Evolutionary conservation across 78 protist genomes (phyloP).

Genomic region (Guillardia theta): DNA sequence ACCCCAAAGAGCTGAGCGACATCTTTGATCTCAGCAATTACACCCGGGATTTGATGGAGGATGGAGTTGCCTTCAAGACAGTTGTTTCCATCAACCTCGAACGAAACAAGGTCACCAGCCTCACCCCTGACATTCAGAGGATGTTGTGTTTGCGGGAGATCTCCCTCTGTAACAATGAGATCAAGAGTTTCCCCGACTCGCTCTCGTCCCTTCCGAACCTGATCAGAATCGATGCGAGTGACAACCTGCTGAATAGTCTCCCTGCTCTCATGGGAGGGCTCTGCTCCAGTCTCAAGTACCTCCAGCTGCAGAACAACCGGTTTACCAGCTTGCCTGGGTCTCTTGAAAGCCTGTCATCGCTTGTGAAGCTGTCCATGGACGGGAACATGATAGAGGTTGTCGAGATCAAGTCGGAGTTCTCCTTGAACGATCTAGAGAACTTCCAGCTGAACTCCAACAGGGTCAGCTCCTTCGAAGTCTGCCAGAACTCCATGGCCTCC

Average conservation of each 20-base stretch:
- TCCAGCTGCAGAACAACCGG: background rate
- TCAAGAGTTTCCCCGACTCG: background rate
- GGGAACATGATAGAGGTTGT: background rate
- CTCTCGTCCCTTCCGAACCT: background rate
- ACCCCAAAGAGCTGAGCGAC: background rate
- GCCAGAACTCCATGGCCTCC: background rate
- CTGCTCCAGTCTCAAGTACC: background rate
- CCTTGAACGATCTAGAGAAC: background rate
- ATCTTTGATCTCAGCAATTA: background rate
- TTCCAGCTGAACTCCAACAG: background rate
- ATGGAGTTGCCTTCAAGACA: background rate
- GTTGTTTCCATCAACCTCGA: background rate
- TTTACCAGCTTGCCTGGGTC: background rate
- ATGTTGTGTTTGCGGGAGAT: background rate
- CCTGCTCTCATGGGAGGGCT: background rate
- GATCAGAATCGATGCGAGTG: background rate
- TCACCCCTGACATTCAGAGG: background rate
- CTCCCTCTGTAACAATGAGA: background rate
- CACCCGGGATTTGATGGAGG: background rate
- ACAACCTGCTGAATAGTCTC: background rate
- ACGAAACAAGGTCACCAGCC: background rate
- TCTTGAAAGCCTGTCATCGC: background rate
- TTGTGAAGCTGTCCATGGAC: background rate
- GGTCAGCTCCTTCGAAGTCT: background rate
- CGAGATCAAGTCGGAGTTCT: background rate